phyloP scores from a whole-genome alignment of 192 early-diverging fungal species.

The Linnemannia schmuckeri region DNA sequence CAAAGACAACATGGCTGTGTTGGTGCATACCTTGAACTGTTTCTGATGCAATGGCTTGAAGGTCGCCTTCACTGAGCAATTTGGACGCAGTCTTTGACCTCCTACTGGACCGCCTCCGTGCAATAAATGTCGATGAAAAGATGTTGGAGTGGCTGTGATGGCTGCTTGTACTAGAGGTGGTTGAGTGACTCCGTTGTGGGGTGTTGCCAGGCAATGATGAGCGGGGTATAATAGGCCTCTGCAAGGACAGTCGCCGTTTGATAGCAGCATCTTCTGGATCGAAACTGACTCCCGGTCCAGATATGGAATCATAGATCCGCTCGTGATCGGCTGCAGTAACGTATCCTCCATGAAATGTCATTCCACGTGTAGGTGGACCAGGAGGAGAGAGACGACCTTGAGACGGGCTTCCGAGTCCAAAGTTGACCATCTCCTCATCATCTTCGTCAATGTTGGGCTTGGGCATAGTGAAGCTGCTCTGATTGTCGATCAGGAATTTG shows the following conservation, averaged over 20 bases:
- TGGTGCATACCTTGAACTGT: background rate
- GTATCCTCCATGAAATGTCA: slow-evolving; percentile 25
- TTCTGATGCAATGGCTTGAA: background rate
- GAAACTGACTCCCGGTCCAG: slow-evolving; percentile 17
- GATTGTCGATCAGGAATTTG: slow-evolving; percentile 80
- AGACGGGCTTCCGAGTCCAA: slow-evolving; percentile 16
- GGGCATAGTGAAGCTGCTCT: slow-evolving; percentile 61
- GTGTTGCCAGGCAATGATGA: slow-evolving; percentile 37
- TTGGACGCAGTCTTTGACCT: slow-evolving; percentile 35
- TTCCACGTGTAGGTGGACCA: background rate
- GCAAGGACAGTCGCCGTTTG: slow-evolving; percentile 31
- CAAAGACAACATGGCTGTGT: background rate
- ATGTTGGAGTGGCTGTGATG: slow-evolving; percentile 35
- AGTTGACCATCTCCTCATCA: slow-evolving; percentile 41
- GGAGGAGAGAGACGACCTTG: slow-evolving; percentile 5
- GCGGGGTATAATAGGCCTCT: slow-evolving; percentile 37
- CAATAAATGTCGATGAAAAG: slow-evolving; percentile 20
- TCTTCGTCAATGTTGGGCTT: slow-evolving; percentile 44
- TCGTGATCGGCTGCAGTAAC: slow-evolving; percentile 47
- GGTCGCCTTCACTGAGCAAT: slow-evolving; percentile 7
- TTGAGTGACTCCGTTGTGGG: slow-evolving; percentile 41
- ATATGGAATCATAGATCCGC: slow-evolving; percentile 17
- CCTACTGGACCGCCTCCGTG: slow-evolving; percentile 35
- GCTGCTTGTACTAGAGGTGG: slow-evolving; percentile 45
- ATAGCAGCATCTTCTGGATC: slow-evolving; percentile 31